Evolutionary conservation across 2,329 filamentous ascomycete species (phyloP), one percentile per base, ranked within the genome.

Genomic region (Ascochyta rabiei): DNA sequence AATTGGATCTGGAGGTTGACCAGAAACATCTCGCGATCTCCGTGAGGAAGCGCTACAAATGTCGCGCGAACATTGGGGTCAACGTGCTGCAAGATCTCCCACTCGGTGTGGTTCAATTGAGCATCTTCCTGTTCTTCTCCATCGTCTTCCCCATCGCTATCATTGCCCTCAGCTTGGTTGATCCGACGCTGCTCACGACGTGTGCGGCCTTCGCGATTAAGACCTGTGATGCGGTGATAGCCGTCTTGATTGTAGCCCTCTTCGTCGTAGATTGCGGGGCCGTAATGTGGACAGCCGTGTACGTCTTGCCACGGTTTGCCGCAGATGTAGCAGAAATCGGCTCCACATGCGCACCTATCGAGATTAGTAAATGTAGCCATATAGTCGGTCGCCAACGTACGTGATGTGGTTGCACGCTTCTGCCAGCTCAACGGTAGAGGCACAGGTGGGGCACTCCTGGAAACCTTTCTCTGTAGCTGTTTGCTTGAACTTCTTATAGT

Each of bases 371-470:
- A 18, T 16, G 31, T 12, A 34, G 15, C 21, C 2, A 41, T 16
- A 5, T 5, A 3, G 7, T 2, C 2, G 24, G 1, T 7, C 8
- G 28, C 12, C 9, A 41, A 56, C 57, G 48, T 56, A 67, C 57
- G 53, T 69, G 23, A 74, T 67, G 34, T 74, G 71, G 19, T 74
- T 74, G 39, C 71, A 74, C 1, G 70, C 72, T 35, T 74, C 71
- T 2, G 56, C 44, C 13, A 74, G 60, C 48, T 74, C 70, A 5
- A 73, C 60, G 0, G 53, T 64, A 0, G 53, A 52, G 16, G 63
- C 62, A 31, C 72, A 74, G 10, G 44, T 48, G 12, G 57, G 62
- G 47, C 72, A 74, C 30, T 62, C 52, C 39, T 73, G 62, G 19
- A 69, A 74, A 2, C 69, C 64, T 15, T 70, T 58, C 47, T 70